Conservation (phyloP, 1,139 yeast species). For the Taphrina betulina region DNA sequence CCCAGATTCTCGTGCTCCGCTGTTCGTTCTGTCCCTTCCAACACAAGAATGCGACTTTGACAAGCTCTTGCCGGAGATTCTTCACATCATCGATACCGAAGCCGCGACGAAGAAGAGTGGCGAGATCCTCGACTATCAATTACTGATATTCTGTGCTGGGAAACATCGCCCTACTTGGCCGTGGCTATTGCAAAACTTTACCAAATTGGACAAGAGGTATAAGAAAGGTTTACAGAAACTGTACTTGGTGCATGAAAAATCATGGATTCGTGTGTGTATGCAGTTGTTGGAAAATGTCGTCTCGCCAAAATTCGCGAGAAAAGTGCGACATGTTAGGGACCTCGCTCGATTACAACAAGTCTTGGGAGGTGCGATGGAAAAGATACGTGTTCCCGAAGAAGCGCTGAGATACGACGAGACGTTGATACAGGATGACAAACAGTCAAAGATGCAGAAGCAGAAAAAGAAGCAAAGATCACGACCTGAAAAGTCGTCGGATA, state of each 20-base stretch:
- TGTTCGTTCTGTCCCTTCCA: too few species aligned
- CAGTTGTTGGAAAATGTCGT: slow-evolving; percentile 50
- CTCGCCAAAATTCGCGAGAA: slow-evolving; percentile 22
- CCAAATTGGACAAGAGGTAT: slow-evolving; percentile 61
- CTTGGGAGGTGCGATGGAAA: slow-evolving; percentile 70
- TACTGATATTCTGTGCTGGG: slow-evolving; percentile 40
- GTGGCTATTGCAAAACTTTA: slow-evolving; percentile 74
- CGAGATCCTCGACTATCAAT: slow-evolving; percentile 3
- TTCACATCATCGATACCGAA: slow-evolving; percentile 34
- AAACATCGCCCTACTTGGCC: slow-evolving; percentile 56
- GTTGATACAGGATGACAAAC: slow-evolving; percentile 2
- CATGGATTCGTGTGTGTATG: slow-evolving; percentile 79
- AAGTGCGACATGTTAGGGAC: slow-evolving; percentile 48
- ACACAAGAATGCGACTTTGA: slow-evolving; percentile 32
- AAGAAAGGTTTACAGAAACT: slow-evolving; percentile 60
- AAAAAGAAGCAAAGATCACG: neutral
- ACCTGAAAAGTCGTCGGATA: slow-evolving; percentile 1
- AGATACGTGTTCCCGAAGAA: slow-evolving; percentile 69
- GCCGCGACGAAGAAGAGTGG: neutral
- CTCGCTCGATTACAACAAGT: slow-evolving; percentile 53
- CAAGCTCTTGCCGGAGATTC: slow-evolving; percentile 36
- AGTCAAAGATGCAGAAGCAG: neutral
- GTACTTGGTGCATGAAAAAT: slow-evolving; percentile 85
- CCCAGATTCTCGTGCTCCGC: too few species aligned
- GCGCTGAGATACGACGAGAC: slow-evolving; percentile 60